Conservation (phyloP, 305 asterid genomes). For the Monarda citriodora region DNA sequence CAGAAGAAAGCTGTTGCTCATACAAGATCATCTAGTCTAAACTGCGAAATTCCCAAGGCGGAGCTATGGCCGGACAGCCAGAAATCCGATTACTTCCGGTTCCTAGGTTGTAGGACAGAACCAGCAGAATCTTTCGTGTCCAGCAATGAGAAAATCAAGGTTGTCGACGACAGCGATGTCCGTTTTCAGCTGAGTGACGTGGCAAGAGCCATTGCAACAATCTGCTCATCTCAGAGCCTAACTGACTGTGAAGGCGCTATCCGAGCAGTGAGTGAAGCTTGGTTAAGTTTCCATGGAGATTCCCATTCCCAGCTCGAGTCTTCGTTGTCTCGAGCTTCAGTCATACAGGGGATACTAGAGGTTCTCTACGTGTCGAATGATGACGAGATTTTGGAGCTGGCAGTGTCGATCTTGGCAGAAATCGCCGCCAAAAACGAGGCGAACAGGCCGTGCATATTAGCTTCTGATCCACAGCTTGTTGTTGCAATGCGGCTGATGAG, state of each 20-base stretch:
- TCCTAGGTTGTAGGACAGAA: conserved; percentile 59
- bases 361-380: conserved; percentile 63
- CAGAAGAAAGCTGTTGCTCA: conserved; percentile 45
- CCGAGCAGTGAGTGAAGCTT: conserved; percentile 52
- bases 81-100: conserved; percentile 51
- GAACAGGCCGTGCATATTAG: conserved; percentile 41
- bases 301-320: conserved; percentile 26
- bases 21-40: conserved; percentile 43
- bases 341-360: conserved; percentile 64
- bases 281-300: conserved; percentile 50
- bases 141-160: conserved; percentile 24
- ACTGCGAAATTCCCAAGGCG: conserved; percentile 29
- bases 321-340: conserved; percentile 42
- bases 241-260: conserved; percentile 68
- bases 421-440: conserved; percentile 50
- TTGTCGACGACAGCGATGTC: conserved; percentile 24
- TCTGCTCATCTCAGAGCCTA: conserved; percentile 67
- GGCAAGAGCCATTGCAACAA: conserved; percentile 37
- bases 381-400: conserved; percentile 75
- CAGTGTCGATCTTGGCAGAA: conserved; percentile 73
- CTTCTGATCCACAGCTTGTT: conserved; percentile 69
- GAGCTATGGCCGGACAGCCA: conserved; percentile 40
- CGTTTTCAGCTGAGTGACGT: conserved; percentile 22
- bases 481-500: conserved; percentile 47
- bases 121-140: conserved; percentile 31